phyloP scores from a whole-genome alignment of 148 eudicot genomes.

The Heliosperma pusillum region DNA sequence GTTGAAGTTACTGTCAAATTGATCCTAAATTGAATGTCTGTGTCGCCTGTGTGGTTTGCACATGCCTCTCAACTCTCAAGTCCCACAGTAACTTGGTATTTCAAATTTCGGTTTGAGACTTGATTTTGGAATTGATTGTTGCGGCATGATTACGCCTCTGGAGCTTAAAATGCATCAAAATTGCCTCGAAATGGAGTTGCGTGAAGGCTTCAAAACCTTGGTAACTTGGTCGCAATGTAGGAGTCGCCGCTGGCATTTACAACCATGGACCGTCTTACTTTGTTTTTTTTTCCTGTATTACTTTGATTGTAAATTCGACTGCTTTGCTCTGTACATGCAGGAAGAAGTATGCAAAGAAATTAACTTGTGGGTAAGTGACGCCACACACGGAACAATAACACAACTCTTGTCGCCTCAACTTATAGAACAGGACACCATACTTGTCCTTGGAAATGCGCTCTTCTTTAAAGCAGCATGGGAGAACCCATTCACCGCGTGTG shows the following conservation, averaged over 20 bases:
- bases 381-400: constrained; percentile 12
- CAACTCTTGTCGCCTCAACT: constrained; percentile 7
- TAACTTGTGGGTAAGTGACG: constrained; percentile 18
- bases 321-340: background rate
- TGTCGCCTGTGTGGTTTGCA: too few species aligned
- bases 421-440: constrained; percentile 6
- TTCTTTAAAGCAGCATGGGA: constrained; percentile 17
- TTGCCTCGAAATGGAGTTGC: too few species aligned
- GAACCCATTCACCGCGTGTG: background rate
- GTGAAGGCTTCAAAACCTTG: too few species aligned
- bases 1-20: too few species aligned
- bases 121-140: background rate
- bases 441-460: constrained; percentile 23
- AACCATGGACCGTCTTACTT: too few species aligned
- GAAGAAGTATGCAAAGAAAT: constrained; percentile 17
- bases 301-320: background rate
- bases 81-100: background rate
- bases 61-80: too few species aligned
- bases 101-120: background rate
- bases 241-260: too few species aligned
- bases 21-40: too few species aligned
- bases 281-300: background rate
- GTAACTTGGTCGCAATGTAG: too few species aligned
- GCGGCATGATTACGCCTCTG: background rate
- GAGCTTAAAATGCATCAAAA: too few species aligned